These are phyloP conservation scores for Gaeumannomyces tritici DNA, from an alignment of 2,329 filamentous ascomycete species.

Conservation along the genomic window DNA sequence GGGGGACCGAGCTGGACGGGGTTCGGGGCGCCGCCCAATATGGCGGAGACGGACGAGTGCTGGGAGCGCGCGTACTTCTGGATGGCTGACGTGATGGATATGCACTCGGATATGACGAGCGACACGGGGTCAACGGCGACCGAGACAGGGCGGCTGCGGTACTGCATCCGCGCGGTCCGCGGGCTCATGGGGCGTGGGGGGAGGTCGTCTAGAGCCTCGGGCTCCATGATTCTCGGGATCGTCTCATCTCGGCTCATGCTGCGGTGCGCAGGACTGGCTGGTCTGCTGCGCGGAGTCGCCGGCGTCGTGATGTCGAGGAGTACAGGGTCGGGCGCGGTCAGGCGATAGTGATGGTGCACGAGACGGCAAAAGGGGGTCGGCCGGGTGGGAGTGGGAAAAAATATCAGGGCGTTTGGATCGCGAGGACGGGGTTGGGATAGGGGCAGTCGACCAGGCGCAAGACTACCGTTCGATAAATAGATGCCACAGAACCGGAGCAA, in stretches of 20 bases:
- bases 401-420: no score
- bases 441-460: not conserved
- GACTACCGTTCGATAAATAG: not conserved
- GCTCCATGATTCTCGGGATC: conserved; percentile 16
- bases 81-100: conserved; percentile 95
- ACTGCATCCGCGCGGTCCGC: conserved; percentile 39
- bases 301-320: no score
- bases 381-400: no score
- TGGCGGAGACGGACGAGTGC: conserved; percentile 91
- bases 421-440: no score
- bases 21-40: conserved; percentile 68
- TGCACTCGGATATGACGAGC: conserved; percentile 95
- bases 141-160: conserved; percentile 53
- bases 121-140: conserved; percentile 87
- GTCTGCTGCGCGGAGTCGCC: no score
- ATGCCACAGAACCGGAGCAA: conserved; percentile 1
- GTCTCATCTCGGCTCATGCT: conserved; percentile 27
- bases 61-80: conserved; percentile 95
- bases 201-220: conserved; percentile 6
- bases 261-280: conserved; percentile 1
- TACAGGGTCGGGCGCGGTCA: no score
- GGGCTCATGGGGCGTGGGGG: conserved; percentile 14
- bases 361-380: no score
- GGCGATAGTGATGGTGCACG: no score
- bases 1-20: conserved; percentile 40